phyloP scores from a whole-genome alignment of 2,329 filamentous ascomycete species.

The Sporothrix humicola region DNA sequence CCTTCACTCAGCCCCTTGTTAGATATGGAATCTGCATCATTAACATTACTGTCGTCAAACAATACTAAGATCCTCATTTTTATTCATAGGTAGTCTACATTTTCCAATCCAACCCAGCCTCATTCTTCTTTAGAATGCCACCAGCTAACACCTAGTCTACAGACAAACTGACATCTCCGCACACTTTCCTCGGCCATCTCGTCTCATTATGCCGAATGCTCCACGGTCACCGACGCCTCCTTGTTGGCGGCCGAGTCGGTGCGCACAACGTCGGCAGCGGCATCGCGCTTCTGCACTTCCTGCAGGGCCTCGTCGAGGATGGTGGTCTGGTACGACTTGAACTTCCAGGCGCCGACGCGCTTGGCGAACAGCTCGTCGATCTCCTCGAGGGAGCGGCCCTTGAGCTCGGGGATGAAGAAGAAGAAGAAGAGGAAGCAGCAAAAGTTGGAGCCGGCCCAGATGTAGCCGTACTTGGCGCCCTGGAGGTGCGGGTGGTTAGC shows the following conservation, averaged over 20 bases:
- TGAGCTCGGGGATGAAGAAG: slow-evolving; percentile 44
- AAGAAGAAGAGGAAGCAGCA: slow-evolving; percentile 44
- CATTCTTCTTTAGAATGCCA: no score
- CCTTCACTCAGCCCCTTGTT: no score
- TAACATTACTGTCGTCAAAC: no score
- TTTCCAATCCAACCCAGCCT: no score
- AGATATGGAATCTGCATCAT: no score
- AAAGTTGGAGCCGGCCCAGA: slow-evolving; percentile 49
- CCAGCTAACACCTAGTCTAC: no score
- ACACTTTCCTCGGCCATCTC: no score
- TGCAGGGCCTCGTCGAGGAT: slow-evolving; percentile 41
- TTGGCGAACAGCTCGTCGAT: slow-evolving; percentile 45
- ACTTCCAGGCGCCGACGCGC: slow-evolving; percentile 41
- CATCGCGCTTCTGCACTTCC: slow-evolving; percentile 37
- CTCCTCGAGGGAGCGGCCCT: slow-evolving; percentile 44
- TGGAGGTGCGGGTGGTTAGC: slow-evolving; percentile 20
- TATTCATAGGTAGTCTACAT: no score
- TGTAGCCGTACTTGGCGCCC: slow-evolving; percentile 53
- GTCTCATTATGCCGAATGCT: neutral
- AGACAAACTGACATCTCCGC: no score
- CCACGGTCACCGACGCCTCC: neutral
- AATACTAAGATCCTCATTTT: no score
- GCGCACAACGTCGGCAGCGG: neutral
- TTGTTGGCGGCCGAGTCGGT: neutral
- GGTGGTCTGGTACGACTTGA: slow-evolving; percentile 42